Evolutionary conservation across 805 yeast genomes (phyloP).

Genomic region (Wickerhamiella australiensis): DNA sequence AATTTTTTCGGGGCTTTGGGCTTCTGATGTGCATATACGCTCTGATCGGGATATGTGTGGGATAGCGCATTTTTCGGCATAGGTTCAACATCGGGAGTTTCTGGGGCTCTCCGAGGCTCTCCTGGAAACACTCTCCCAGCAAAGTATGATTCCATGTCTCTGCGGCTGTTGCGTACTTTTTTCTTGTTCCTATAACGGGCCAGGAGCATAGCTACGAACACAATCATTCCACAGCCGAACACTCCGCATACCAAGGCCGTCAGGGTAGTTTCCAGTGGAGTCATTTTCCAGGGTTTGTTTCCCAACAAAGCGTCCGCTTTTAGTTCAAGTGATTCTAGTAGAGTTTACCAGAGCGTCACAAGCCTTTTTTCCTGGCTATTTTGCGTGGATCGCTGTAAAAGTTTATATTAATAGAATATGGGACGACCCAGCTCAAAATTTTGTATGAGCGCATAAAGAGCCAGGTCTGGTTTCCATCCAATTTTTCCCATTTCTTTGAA

Average conservation of each 20-base stretch:
- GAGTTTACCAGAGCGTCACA: neutral
- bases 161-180: neutral
- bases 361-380: neutral
- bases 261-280: neutral
- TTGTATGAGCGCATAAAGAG: no score
- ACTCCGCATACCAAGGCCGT: neutral
- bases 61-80: neutral
- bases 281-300: neutral
- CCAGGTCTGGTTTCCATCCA: no score
- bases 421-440: no score
- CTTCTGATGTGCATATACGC: neutral
- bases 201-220: neutral
- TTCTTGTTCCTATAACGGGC: neutral
- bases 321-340: neutral
- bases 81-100: neutral
- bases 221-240: neutral
- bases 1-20: neutral
- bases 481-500: no score
- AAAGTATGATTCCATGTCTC: neutral
- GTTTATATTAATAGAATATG: no score
- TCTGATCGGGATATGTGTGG: neutral
- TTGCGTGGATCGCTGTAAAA: no score
- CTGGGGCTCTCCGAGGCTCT: neutral
- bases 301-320: no score
- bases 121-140: neutral